These are phyloP conservation scores for Penicillium mononematosum DNA, from an alignment of 495 filamentous ascomycete species.

Conservation along the genomic window DNA sequence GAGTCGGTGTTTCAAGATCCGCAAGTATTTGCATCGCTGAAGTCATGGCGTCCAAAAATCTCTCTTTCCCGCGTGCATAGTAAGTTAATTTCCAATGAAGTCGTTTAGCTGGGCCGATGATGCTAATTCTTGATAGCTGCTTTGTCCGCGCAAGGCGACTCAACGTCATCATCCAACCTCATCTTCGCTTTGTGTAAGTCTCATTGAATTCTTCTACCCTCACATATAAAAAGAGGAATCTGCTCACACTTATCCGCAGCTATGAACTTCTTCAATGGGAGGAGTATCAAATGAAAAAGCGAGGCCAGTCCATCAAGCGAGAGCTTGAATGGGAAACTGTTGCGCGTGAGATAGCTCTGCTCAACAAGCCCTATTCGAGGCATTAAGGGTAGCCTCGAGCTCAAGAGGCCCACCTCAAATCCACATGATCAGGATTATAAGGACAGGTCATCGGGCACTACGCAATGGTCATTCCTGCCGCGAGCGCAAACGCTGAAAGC, in stretches of 20 bases:
- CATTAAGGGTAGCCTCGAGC: conserved; percentile 10
- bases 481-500: too few relatives aligned
- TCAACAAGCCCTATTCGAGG: conserved; percentile 90
- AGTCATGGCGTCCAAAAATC: conserved; percentile 76
- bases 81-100: conserved; percentile 36
- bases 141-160: conserved; percentile 89
- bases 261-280: conserved; percentile 89
- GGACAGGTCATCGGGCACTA: neutral
- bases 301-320: conserved; percentile 52
- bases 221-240: neutral
- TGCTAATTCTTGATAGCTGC: conserved; percentile 52
- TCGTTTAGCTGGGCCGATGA: neutral
- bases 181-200: conserved; percentile 63
- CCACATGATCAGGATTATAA: neutral
- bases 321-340: conserved; percentile 92
- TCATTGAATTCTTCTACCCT: neutral
- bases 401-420: neutral
- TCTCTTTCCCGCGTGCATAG: conserved; percentile 92
- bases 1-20: conserved; percentile 90
- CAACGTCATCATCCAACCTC: conserved; percentile 71
- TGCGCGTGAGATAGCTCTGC: conserved; percentile 83
- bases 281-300: conserved; percentile 56
- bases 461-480: neutral
- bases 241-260: conserved; percentile 27
- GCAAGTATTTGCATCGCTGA: conserved; percentile 98